These are phyloP conservation scores for Mortierella sp. DNA, from an alignment of 371 early-diverging fungal genomes.

Conservation along the genomic window DNA sequence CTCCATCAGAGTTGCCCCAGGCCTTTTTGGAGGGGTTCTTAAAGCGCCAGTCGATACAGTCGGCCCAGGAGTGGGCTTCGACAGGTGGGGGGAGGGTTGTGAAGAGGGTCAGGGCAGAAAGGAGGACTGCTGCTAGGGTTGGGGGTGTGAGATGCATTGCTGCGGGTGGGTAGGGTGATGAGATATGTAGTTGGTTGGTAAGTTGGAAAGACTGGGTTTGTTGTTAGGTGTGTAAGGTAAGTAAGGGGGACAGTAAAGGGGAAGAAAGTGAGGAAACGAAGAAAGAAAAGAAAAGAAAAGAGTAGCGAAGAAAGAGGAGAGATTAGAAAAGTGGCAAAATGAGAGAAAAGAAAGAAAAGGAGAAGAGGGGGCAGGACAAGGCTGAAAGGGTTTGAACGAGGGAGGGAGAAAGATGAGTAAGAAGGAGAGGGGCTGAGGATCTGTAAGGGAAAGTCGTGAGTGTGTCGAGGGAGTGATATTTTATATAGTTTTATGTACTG, in stretches of 20 bases:
- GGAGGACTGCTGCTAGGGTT: not conserved
- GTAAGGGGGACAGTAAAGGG: not conserved
- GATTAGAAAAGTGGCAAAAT: too few species aligned
- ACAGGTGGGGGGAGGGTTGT: not conserved
- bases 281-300: not conserved
- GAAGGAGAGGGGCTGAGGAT: not conserved
- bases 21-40: slow-evolving; percentile 12
- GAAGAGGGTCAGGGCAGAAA: slow-evolving; percentile 11
- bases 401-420: too few species aligned
- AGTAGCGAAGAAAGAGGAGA: not conserved
- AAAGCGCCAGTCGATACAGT: slow-evolving; percentile 29
- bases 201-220: not conserved
- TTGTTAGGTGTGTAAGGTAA: not conserved
- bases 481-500: not conserved
- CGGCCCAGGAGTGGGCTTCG: slow-evolving; percentile 42
- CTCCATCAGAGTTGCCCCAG: slow-evolving; percentile 28
- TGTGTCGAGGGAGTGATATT: not conserved
- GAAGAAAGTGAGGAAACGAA: not conserved
- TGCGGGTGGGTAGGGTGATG: not conserved
- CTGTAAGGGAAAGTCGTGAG: not conserved
- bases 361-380: not conserved
- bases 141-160: slow-evolving; percentile 8
- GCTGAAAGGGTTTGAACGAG: not conserved
- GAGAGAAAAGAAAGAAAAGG: not conserved
- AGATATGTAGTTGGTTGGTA: not conserved